phyloP scores from a whole-genome alignment of 805 yeast genomes.

The Saccharomycopsis fodiens region DNA sequence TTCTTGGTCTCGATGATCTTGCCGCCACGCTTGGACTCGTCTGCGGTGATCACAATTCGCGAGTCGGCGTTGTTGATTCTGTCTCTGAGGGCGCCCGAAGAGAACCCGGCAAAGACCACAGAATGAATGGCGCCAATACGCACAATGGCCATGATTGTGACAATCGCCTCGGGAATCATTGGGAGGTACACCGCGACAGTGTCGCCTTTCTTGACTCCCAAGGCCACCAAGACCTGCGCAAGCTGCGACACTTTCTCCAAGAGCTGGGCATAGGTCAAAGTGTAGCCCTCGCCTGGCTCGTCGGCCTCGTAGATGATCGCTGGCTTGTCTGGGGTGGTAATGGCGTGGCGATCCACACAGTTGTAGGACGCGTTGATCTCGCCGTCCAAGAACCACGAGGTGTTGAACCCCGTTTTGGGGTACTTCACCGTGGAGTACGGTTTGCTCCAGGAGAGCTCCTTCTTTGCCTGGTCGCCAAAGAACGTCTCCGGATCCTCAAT shows the following conservation, averaged over 20 bases:
- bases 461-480: conserved; percentile 46
- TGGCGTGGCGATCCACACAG: conserved; percentile 78
- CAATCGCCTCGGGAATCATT: conserved; percentile 75
- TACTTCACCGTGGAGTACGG: conserved; percentile 42
- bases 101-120: conserved; percentile 80
- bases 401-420: conserved; percentile 41
- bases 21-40: conserved; percentile 80
- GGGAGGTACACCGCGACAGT: conserved; percentile 83
- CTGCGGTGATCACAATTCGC: conserved; percentile 67
- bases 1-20: conserved; percentile 73
- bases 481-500: conserved; percentile 47
- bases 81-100: conserved; percentile 63
- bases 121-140: conserved; percentile 82
- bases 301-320: conserved; percentile 81
- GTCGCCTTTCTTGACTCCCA: conserved; percentile 75
- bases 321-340: conserved; percentile 57
- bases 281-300: conserved; percentile 56
- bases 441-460: conserved; percentile 44
- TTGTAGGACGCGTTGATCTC: conserved; percentile 74
- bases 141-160: conserved; percentile 68
- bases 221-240: conserved; percentile 56
- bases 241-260: conserved; percentile 62
- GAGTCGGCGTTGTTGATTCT: conserved; percentile 68
- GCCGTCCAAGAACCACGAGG: conserved; percentile 77
- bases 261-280: conserved; percentile 63